Base-by-base conservation (phyloP, 2,329 filamentous ascomycete species). In the Cercospora zeae-maydis region DNA sequence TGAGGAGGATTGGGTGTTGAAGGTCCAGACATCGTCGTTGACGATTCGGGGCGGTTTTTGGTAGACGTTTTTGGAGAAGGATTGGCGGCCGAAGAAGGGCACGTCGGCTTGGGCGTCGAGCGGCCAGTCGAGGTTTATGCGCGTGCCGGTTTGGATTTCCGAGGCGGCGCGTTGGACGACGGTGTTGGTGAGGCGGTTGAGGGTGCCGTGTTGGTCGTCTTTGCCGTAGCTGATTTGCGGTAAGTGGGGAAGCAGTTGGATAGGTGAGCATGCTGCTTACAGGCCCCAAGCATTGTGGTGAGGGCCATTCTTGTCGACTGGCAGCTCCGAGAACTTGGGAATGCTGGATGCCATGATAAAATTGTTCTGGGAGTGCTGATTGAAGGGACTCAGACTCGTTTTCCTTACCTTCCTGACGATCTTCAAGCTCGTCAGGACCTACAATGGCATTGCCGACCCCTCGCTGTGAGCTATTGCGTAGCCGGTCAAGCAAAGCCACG, bases 101-200 rank as follows among this genome's bases (percentile, higher is more conserved):
- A 80, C 72, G 51, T 81, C 74, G 33, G 79, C 73, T 72, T 85
- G 81, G 10, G 82, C 81, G 73, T 85, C 78, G 4, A 88, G 78
- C 0, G 84, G 79, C 79, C 85, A 85, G 75, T 88, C 85, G 19
- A 88, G 79, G 1, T 83, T 85, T 57, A 88, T 77, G 31, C 82
- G 83, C 31, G 75, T 78, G 39, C 86, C 86, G 6, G 82, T 84
- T 64, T 78, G 76, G 65, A 88, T 86, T 72, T 77, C 77, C 63
- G 75, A 76, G 21, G 83, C 81, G 14, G 72, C 69, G 1, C 83
- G 81, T 10, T 78, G 78, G 19, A 86, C 83, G 16, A 82, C 75
- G 59, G 81, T 77, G 57, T 84, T 78, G 0, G 83, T 87, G 13
- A 88, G 78, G 30, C 85, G 80, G 71, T 88, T 88, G 19, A 88